phyloP scores from a whole-genome alignment of 2,329 filamentous ascomycete genomes.

The Epicoccum sorghinum region DNA sequence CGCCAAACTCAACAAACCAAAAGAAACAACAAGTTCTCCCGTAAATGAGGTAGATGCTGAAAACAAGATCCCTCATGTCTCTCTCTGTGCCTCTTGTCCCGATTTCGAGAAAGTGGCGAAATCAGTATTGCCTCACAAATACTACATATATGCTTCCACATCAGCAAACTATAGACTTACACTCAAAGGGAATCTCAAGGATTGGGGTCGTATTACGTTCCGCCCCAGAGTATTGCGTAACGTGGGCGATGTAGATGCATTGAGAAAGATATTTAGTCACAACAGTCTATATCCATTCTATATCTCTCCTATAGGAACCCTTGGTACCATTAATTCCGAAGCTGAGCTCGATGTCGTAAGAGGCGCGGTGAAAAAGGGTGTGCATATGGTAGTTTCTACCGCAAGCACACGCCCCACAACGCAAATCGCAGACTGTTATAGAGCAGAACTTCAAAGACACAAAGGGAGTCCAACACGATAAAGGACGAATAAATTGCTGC shows the following conservation, averaged over 20 bases:
- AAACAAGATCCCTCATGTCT: slow-evolving; percentile 32
- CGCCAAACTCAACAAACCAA: slow-evolving; percentile 28
- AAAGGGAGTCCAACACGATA: slow-evolving; percentile 36
- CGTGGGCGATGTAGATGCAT: slow-evolving; percentile 40
- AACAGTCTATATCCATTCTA: slow-evolving; percentile 46
- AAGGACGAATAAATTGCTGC: no score
- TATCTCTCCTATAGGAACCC: slow-evolving; percentile 47
- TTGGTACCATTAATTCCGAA: slow-evolving; percentile 42
- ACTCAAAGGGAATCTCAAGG: slow-evolving; percentile 38
- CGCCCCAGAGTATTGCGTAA: slow-evolving; percentile 46
- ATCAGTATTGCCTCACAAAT: slow-evolving; percentile 40
- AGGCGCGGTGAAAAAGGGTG: slow-evolving; percentile 43
- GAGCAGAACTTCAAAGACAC: slow-evolving; percentile 27
- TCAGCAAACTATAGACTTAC: slow-evolving; percentile 44
- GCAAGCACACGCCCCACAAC: slow-evolving; percentile 27
- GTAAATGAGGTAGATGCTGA: slow-evolving; percentile 4
- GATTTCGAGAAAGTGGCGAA: slow-evolving; percentile 45
- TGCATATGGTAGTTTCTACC: slow-evolving; percentile 45
- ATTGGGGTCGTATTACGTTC: slow-evolving; percentile 45
- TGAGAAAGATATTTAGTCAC: slow-evolving; percentile 43
- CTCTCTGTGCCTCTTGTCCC: slow-evolving; percentile 37
- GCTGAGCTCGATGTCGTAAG: slow-evolving; percentile 47
- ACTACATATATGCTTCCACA: slow-evolving; percentile 41
- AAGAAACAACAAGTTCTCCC: slow-evolving; percentile 24
- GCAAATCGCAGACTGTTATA: no score